These are phyloP conservation scores for Irpex sp. DNA, from an alignment of 1,284 basidiomycete species.

Conservation along the genomic window DNA sequence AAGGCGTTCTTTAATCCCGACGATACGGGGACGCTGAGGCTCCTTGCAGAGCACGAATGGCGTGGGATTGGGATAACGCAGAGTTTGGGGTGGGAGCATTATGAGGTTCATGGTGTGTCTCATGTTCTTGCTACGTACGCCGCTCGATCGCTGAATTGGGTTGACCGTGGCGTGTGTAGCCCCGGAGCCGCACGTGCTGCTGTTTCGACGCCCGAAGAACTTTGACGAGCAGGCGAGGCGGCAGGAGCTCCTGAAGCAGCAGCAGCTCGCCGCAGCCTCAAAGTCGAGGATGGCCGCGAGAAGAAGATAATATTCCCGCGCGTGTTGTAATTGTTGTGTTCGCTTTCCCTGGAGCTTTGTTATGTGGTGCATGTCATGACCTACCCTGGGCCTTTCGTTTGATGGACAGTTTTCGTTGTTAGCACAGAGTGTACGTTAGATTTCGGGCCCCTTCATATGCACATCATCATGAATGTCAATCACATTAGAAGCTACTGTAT, in stretches of 20 bases:
- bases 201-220: conserved; percentile 73
- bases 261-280: conserved; percentile 11
- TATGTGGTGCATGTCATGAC: background rate
- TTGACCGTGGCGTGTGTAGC: conserved; percentile 40
- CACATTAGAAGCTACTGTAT: too few relatives aligned
- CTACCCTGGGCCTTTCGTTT: background rate
- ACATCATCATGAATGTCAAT: background rate
- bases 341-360: conserved; percentile 3
- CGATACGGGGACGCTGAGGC: conserved; percentile 75
- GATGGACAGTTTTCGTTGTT: background rate
- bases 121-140: too few relatives aligned
- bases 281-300: conserved; percentile 22
- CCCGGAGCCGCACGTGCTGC: conserved; percentile 82
- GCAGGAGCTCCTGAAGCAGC: conserved; percentile 16
- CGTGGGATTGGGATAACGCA: conserved; percentile 94
- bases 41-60: conserved; percentile 89
- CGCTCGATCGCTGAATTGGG: conserved; percentile 1
- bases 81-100: conserved; percentile 96
- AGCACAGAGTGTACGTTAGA: background rate
- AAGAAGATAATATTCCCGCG: conserved; percentile 20
- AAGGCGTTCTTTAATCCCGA: conserved; percentile 78
- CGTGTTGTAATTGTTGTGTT: background rate
- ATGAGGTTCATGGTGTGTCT: conserved; percentile 87
- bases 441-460: background rate
- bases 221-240: conserved; percentile 36